Evolutionary conservation across 441 rosid species (phyloP).

Genomic region (Rhodomyrtus psidioides): DNA sequence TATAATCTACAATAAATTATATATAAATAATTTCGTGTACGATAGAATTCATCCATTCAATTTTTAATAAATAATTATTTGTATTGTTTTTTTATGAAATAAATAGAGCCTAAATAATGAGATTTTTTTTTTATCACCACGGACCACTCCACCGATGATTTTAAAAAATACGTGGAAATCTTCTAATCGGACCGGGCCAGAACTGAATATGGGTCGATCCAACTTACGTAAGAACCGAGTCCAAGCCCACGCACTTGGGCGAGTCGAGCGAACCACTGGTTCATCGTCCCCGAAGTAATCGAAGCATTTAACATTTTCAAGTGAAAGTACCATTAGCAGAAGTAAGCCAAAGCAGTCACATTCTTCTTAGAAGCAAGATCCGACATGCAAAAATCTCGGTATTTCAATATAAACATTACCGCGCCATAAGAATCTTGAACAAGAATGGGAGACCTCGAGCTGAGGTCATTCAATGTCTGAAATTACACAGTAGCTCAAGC

Average conservation of each 20-base stretch:
- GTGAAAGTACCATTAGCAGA: not conserved
- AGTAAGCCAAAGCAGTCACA: not conserved
- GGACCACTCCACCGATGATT: too few species aligned
- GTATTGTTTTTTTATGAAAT: too few species aligned
- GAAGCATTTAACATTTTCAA: not conserved
- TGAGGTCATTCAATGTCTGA: slow-evolving; percentile 21
- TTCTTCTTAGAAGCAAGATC: not conserved
- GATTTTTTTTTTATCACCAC: too few species aligned
- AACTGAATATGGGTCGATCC: not conserved
- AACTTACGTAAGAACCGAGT: not conserved
- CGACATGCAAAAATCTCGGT: not conserved
- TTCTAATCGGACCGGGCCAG: not conserved
- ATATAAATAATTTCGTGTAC: too few species aligned
- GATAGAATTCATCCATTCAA: too few species aligned
- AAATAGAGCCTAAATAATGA: too few species aligned
- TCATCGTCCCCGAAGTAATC: not conserved
- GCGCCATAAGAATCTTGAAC: not conserved
- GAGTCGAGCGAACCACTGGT: not conserved
- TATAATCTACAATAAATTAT: too few species aligned
- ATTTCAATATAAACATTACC: not conserved
- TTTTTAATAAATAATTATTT: too few species aligned
- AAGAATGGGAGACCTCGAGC: slow-evolving; percentile 72
- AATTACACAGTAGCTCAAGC: not conserved
- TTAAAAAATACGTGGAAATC: not conserved
- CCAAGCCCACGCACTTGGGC: not conserved